phyloP scores from a whole-genome alignment of 2,329 filamentous ascomycete genomes.

The Cercospora citrullina region DNA sequence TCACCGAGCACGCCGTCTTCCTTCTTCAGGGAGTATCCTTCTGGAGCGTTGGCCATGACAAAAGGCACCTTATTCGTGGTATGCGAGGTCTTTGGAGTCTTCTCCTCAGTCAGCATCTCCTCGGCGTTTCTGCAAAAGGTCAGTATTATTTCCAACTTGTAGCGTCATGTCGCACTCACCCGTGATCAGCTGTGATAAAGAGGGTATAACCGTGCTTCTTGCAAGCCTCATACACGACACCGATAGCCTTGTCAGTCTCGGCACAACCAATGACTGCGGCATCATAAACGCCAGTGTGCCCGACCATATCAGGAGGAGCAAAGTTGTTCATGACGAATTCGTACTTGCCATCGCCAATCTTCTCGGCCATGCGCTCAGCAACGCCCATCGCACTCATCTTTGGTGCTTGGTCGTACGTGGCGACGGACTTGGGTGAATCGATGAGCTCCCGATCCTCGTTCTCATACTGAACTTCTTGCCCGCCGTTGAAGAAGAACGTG shows the following conservation, averaged over 20 bases:
- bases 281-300: slow-evolving; percentile 96
- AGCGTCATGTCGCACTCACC: background rate
- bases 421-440: slow-evolving; percentile 80
- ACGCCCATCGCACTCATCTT: slow-evolving; percentile 94
- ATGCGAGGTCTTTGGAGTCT: slow-evolving; percentile 96
- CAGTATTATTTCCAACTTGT: background rate
- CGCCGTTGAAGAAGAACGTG: slow-evolving; percentile 99
- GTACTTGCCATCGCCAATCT: slow-evolving; percentile 79
- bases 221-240: slow-evolving; percentile 87
- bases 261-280: slow-evolving; percentile 82
- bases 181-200: slow-evolving; percentile 95
- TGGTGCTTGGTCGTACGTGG: slow-evolving; percentile 92
- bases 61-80: slow-evolving; percentile 98
- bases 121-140: slow-evolving; percentile 71
- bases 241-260: slow-evolving; percentile 91
- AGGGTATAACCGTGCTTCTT: slow-evolving; percentile 90
- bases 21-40: slow-evolving; percentile 83
- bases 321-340: slow-evolving; percentile 99
- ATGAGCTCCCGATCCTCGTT: slow-evolving; percentile 93
- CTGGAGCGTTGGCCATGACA: slow-evolving; percentile 94
- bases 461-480: slow-evolving; percentile 93
- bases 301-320: slow-evolving; percentile 98
- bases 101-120: slow-evolving; percentile 96
- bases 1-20: slow-evolving; percentile 89
- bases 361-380: slow-evolving; percentile 84